Base-by-base conservation (phyloP, 768 basidiomycete species). In the Podaxis mareebaensis region DNA sequence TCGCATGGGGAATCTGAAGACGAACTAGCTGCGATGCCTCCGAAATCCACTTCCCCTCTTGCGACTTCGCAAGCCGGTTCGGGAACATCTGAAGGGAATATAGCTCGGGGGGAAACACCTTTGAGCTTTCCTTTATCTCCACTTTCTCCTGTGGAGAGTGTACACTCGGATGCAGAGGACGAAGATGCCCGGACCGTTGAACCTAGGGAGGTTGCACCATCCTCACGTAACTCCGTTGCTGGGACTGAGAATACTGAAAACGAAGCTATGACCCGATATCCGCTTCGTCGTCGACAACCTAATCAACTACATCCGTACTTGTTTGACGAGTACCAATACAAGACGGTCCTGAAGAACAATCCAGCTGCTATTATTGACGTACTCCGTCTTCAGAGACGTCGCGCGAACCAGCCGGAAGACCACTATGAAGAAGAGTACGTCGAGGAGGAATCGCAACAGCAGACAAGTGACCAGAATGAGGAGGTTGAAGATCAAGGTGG, bases 301-400 rank as follows among this genome's bases (percentile, higher is more conserved):
- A 63, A 63, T 40, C 61, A 63, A 20, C 36, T 63, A 15, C 61
- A 22, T 52, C 61, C 61, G 8, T 63, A 63, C 39, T 17, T 39
- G 15, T 56, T 38, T 39, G 61, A 63, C 22, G 55, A 63, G 7
- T 52, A 49, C 22, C 36, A 51, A 26, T 63, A 63, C 55, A 63
- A 63, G 61, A 49, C 22, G 1, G 46, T 26, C 12, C 17, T 63
- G 46, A 63, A 57, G 28, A 12, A 56, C 22, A 63, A 63, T 40
- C 61, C 61, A 5, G 61, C 61, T 30, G 61, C 61, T 39, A 56
- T 63, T 13, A 57, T 63, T n/a, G 55, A 63, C 49, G 61, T 49
- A 2, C 54, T 63, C 26, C 54, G 54, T 3, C 53, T 55, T 22
- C 61, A 40, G 26, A 63, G 48, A 30, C 61, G 36, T 24, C 54